phyloP scores from a whole-genome alignment of 768 basidiomycete species.

The Austroboletus festivus region DNA sequence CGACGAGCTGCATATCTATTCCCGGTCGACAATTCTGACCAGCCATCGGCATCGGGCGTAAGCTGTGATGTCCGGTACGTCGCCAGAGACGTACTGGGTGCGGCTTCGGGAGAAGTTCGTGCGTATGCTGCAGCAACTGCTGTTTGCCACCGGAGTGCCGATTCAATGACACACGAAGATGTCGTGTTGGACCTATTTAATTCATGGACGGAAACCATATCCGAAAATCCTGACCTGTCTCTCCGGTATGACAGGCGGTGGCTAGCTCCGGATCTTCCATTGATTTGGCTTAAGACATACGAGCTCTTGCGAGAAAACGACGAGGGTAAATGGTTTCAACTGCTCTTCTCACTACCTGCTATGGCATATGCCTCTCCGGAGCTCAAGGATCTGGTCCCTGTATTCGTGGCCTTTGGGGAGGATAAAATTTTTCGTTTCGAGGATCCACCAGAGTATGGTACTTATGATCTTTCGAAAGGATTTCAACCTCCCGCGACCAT shows the following conservation, averaged over 20 bases:
- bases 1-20: constrained; percentile 9
- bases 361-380: constrained; percentile 28
- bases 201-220: constrained; percentile 2
- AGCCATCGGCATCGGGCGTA: not conserved
- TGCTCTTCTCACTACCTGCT: constrained; percentile 33
- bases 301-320: constrained; percentile 19
- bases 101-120: not conserved
- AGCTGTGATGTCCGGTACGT: not conserved
- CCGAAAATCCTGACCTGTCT: constrained; percentile 1
- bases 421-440: constrained; percentile 5
- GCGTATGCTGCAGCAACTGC: constrained; percentile 15
- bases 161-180: not conserved
- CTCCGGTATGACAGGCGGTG: constrained; percentile 29
- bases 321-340: constrained; percentile 10
- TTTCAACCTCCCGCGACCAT: not conserved
- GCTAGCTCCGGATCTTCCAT: constrained; percentile 19
- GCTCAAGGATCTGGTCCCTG: constrained; percentile 17
- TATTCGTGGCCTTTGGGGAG: constrained; percentile 32
- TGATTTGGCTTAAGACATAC: constrained; percentile 30
- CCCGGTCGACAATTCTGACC: constrained; percentile 1
- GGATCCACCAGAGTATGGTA: constrained; percentile 16
- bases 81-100: not conserved
- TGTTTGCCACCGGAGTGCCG: not conserved
- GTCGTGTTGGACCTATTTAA: constrained; percentile 6
- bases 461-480: constrained; percentile 11